Conservation (phyloP, 306 rosid genomes). For the Rosa lucieae region DNA sequence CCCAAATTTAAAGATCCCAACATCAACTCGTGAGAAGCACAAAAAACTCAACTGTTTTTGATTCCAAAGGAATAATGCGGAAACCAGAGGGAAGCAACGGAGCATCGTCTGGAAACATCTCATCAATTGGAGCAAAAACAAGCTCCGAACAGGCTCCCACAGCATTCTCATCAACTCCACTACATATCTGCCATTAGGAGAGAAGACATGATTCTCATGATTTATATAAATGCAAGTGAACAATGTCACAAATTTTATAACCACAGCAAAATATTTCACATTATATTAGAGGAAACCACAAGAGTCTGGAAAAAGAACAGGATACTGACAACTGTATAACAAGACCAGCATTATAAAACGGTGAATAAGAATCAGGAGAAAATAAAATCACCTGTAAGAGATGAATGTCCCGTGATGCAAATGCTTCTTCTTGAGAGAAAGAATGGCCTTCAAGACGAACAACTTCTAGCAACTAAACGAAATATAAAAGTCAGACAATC, state of each 20-base stretch:
- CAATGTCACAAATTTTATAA: not conserved
- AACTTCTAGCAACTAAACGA: slow-evolving; percentile 81
- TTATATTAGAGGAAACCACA: not conserved
- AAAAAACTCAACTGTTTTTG: slow-evolving; percentile 82
- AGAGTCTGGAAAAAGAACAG: not conserved
- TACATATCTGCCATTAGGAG: slow-evolving; percentile 54
- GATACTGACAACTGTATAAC: not conserved
- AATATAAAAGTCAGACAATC: slow-evolving; percentile 14
- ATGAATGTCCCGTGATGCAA: slow-evolving; percentile 88
- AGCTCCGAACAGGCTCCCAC: slow-evolving; percentile 88
- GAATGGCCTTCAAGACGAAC: slow-evolving; percentile 95
- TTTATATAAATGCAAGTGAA: not conserved
- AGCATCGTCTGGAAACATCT: slow-evolving; percentile 87
- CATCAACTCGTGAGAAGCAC: not conserved
- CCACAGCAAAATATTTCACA: not conserved
- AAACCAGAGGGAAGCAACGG: slow-evolving; percentile 93
- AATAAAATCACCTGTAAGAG: slow-evolving; percentile 75
- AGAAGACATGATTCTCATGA: not conserved
- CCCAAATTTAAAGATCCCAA: not conserved
- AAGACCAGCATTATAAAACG: not conserved
- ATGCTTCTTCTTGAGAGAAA: slow-evolving; percentile 81
- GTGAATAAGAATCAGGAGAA: not conserved
- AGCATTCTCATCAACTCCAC: slow-evolving; percentile 78
- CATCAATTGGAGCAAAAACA: slow-evolving; percentile 87
- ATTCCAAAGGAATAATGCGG: slow-evolving; percentile 85